These are phyloP conservation scores for Eudorina sp. DNA, from an alignment of 139 green algal species.

Conservation along the genomic window DNA sequence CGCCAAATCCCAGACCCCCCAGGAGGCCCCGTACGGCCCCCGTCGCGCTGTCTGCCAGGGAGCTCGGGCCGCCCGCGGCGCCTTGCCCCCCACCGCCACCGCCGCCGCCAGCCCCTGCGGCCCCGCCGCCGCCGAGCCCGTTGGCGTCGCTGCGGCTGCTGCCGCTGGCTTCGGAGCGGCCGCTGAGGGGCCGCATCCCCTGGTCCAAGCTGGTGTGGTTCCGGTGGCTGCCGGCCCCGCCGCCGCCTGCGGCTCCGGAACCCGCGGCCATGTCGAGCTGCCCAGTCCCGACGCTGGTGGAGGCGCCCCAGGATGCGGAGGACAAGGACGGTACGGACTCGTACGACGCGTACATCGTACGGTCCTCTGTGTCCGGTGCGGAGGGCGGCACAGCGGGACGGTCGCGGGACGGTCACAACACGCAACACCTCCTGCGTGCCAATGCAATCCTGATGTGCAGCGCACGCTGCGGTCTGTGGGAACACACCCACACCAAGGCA, in stretches of 20 bases:
- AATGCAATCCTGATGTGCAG: too few species aligned
- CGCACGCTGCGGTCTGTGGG: neutral
- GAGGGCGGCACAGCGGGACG: too few species aligned
- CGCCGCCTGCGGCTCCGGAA: neutral
- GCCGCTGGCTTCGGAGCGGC: slow-evolving; percentile 20
- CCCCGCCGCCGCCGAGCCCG: neutral
- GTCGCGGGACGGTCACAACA: too few species aligned
- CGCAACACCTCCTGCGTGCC: too few species aligned
- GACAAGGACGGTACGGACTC: slow-evolving; percentile 2
- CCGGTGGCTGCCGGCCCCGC: neutral
- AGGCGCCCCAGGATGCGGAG: neutral
- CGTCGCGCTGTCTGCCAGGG: neutral
- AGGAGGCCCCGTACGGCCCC: neutral
- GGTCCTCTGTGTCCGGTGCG: slow-evolving; percentile 13
- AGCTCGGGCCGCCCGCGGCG: slow-evolving; percentile 90
- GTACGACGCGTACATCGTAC: neutral
- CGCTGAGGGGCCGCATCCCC: neutral
- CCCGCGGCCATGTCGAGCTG: neutral
- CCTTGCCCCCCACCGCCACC: too few species aligned
- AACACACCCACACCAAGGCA: neutral
- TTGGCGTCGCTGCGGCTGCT: slow-evolving; percentile 17
- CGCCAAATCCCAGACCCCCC: neutral
- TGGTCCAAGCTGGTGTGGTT: neutral
- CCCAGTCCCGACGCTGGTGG: neutral
- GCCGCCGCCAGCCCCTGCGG: neutral